Evolutionary conservation across 805 yeast genomes (phyloP), one percentile per base, ranked within the genome.

Genomic region (Pichia insulana): DNA sequence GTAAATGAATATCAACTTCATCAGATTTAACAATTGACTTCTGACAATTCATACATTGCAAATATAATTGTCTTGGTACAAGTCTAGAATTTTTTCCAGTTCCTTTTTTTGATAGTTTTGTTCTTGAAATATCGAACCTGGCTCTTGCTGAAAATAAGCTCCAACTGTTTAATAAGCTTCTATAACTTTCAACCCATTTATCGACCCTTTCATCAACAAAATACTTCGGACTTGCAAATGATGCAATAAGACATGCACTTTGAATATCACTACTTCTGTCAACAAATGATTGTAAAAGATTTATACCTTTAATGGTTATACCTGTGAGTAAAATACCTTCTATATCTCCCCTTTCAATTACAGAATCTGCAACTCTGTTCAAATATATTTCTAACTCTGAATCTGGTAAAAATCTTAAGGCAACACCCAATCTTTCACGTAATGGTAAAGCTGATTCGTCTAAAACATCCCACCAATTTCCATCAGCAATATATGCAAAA

Each of bases 381-480:
- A 90, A 66, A 60, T 85, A 90, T 10, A 76, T 71, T 7, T 80
- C 74, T 48, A 90, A 65, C 49, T 84, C 96, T 36, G 76, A 70
- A 56, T 88, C 96, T 1, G 89, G 77, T 28, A 90, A 64, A 53
- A 85, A 90, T 38, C 96, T 69, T 19, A 90, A 66, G 0, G 97
- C 97, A 22, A 90, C 90, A 1, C 97, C 97, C 11, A 90, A 63
- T 50, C 96, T 68, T 56, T 90, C 98, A 41, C 90, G 70, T 33
- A 90, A 65, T 0, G 98, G 96, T 34, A 90, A 69, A 1, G 95
- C 82, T 16, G 82, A 78, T 55, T 90, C 97, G 56, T 87, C 95
- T 40, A 90, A 67, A 2, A 90, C 95, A 55, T 87, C 97, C 80
- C 90, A 82, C 97, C 97, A 90, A 50, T 89, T 92, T 36, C 86